Percentiles rank a stretch among this genome's conserved stretches.
Conservation (phyloP, 1,284 basidiomycete genomes). For the Garcileccinum viscosum region DNA sequence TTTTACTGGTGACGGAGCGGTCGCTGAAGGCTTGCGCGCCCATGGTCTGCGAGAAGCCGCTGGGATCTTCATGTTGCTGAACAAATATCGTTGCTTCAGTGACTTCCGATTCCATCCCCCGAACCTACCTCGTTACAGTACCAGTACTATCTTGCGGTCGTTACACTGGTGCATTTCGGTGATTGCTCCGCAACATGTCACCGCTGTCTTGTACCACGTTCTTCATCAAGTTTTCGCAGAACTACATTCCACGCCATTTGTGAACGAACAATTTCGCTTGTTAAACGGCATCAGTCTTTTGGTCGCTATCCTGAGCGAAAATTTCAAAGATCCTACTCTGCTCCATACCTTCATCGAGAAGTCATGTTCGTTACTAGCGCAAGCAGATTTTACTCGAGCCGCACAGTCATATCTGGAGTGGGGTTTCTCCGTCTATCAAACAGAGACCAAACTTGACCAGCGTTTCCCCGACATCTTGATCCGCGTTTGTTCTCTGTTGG, state of each 20-base stretch:
- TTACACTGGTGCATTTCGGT: constrained; percentile 61
- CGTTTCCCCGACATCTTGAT: constrained; percentile 71
- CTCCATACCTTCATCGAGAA: constrained; percentile 75
- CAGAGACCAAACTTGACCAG: constrained; percentile 46
- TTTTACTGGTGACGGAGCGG: constrained; percentile 49
- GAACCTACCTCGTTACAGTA: constrained; percentile 63
- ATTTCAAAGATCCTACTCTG: constrained; percentile 64
- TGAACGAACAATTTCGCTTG: constrained; percentile 86
- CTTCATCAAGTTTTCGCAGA: constrained; percentile 76
- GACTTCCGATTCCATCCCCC: constrained; percentile 62
- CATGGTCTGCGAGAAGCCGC: constrained; percentile 41
- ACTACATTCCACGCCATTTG: constrained; percentile 73
- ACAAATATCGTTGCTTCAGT: constrained; percentile 52
- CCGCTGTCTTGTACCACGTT: constrained; percentile 76
- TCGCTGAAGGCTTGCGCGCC: constrained; percentile 51
- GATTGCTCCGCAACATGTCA: constrained; percentile 45
- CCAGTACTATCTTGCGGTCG: constrained; percentile 57
- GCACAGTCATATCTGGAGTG: constrained; percentile 82
- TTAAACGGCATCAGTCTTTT: constrained; percentile 78
- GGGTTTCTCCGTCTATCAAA: constrained; percentile 64
- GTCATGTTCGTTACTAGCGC: constrained; percentile 66
- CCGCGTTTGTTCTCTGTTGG: constrained; percentile 63
- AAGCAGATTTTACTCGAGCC: constrained; percentile 70
- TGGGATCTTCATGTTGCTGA: constrained; percentile 55
- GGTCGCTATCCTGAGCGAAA: constrained; percentile 62